Base-by-base conservation (phyloP, 108 stramenopile genomes). In the Skeletonema costatum region DNA sequence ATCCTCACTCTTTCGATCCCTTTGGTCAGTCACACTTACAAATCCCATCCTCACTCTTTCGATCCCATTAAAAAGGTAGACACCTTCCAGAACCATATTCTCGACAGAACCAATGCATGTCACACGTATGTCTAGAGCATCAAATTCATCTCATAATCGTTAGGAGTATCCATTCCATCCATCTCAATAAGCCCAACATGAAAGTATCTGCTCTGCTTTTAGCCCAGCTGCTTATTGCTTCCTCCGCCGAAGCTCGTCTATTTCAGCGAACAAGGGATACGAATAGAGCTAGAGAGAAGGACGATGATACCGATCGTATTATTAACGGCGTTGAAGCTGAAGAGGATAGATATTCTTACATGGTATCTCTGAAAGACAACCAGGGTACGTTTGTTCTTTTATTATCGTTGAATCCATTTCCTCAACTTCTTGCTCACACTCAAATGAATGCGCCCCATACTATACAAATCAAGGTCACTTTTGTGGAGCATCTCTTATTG, bases 261-360 rank as follows among this genome's bases (percentile, higher is more conserved):
- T 53, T 53, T 21, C 8, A 19, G 6, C 6, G 8, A 16, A 50
- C 48, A 6, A 53, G 51, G 51, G 21, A 53, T 2, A 5, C 1
- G 51, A 53, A 13, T 8, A 13, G 19, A 53, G 51, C 19, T 8
- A 13, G 51, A 25, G 21, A 53, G 51, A 53, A 0, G 6, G 51
- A 53, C 25, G 16, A 53, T 3, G 51, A 53, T 6, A 53, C 5
- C 16, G 19, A 69, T 68, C 75, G 69, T 4, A 83, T 83, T 36
- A 77, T 83, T 19, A 78, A 78, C 35, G 82, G 82, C 2, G 58
- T 67, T 17, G 68, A 75, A 21, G 65, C 82, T 0, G 30, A 46
- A 60, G 68, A 32, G 1, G 82, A 68, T 11, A 60, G 58, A 13
- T 79, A 71, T 68, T 42, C 75, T 11, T 84, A 56, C 32, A 44